Evolutionary conservation across 2,329 filamentous ascomycete species (phyloP), one percentile per base, ranked within the genome.

Genomic region (Coniella lustricola): DNA sequence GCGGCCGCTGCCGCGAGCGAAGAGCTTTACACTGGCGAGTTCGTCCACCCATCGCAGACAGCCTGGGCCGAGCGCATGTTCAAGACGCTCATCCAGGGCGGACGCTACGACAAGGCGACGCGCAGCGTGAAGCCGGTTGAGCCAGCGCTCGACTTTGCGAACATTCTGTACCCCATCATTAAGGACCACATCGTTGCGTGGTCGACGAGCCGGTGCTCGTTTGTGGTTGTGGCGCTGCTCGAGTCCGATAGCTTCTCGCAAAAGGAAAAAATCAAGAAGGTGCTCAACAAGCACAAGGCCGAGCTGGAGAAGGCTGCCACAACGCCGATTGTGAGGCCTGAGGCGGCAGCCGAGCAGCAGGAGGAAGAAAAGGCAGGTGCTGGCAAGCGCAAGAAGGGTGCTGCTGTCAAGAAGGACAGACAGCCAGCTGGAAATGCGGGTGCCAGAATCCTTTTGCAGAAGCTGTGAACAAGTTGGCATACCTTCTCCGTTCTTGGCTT

Each of bases 71-170:
- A 87, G 14, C 84, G 89, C 51, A 85, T 96, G 83, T 77, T 97
- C 59, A 96, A 95, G 71, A 85, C 85, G 0, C 77, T 98, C 7
- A 90, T 96, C 20, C 84, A 89, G 47, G 93, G 93, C 36, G 93
- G 94, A 21, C 83, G 82, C 50, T 98, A 87, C 62, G 89, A 97
- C 66, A 80, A 81, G 52, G 75, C 75, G 37, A 75, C 80, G 2
- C 89, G 89, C 67, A 81, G 75, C 48, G 68, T 93, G 38, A 77
- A 85, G 59, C 79, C 81, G 18, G 76, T 85, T 2, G 81, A 90
- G 42, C 89, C 90, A 14, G 77, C 87, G 7, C 74, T 97, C 48
- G 77, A 83, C 43, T 98, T 98, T 64, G 82, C 87, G 52, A 77
- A 85, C 55, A 71, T 85, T 42, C 74, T 98, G n/a, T 97, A 91